These are phyloP conservation scores for Phytophthora syringae DNA, from an alignment of 352 stramenopile species.

Conservation along the genomic window DNA sequence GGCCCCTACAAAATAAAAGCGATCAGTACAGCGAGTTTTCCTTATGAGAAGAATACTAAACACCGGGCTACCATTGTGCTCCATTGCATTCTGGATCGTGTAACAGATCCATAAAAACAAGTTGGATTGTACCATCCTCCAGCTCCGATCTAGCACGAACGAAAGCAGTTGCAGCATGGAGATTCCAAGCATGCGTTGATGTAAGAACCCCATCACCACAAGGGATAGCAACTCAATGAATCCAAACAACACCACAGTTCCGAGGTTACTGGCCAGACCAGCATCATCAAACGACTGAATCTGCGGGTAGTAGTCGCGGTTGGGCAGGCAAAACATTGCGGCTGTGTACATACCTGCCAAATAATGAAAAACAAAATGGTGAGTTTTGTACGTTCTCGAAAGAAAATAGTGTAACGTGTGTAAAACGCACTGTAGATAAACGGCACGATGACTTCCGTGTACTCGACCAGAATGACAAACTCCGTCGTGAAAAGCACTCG, in stretches of 20 bases:
- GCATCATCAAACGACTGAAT: constrained; percentile 19
- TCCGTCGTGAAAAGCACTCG: too few relatives aligned
- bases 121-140: too few relatives aligned
- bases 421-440: constrained; percentile 36
- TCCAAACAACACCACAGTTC: constrained; percentile 33
- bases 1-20: too few relatives aligned
- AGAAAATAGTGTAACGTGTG: too few relatives aligned
- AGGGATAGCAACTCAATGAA: constrained; percentile 27
- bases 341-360: constrained; percentile 31
- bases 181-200: constrained; percentile 18
- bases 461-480: constrained; percentile 38
- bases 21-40: too few relatives aligned
- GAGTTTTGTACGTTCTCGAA: too few relatives aligned
- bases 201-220: constrained; percentile 7
- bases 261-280: constrained; percentile 7
- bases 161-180: constrained; percentile 31
- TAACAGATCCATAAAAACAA: too few relatives aligned
- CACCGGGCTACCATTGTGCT: constrained; percentile 36
- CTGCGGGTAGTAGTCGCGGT: constrained; percentile 37
- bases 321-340: constrained; percentile 35
- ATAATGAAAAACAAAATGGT: too few relatives aligned
- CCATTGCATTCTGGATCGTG: constrained; percentile 31
- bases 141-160: too few relatives aligned
- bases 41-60: too few relatives aligned
- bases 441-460: constrained; percentile 35